Evolutionary conservation across 2,329 filamentous ascomycete genomes (phyloP), one percentile per base, ranked within the genome.

Genomic region (Monosporascus sp.): DNA sequence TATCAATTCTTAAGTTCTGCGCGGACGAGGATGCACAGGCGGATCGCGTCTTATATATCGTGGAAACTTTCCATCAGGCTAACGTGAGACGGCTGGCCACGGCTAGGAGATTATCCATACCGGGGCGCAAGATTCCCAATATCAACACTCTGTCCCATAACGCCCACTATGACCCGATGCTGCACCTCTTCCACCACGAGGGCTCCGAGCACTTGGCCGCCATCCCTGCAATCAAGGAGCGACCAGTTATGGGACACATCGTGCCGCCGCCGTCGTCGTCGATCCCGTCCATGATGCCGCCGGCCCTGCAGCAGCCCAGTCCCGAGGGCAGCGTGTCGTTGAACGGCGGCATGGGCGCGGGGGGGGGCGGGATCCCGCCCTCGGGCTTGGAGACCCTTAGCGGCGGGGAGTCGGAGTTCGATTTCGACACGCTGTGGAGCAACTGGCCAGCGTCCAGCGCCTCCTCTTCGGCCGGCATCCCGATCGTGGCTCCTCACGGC

Each of bases 1-100:
- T 81, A n/a, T 59, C 65, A 2, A 74, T 82, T 44, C 71, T 83
- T 63, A 63, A 67, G 3, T 77, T 77, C 59, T 80, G 77, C 58
- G 72, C 76, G 7, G 60, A 70, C 27, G 68, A 64, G 2, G 80
- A 82, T 54, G 70, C 72, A 1, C 76, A 82, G 59, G 80, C 78
- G 2, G 61, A 68, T 3, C 71, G 79, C 5, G 72, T 81, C 4
- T 65, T 72, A 9, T 76, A 74, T 51, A 82, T 83, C 37, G 64
- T 83, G 14, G 68, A 70, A 3, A 73, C 71, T 6, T 82, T 83
- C 54, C 66, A 71, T 24, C 66, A 73, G 27, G 73, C 72, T 4
- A 72, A 76, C 15, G 57, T 58, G 11, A 60, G 65, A 14, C 58
- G 65, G 14, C 50, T 60, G 4, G 54, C 62, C n/a, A 56, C 59